Evolutionary conservation across 345 rosid genomes (phyloP), one percentile per base, ranked within the genome.

Genomic region (Linum trigynum): DNA sequence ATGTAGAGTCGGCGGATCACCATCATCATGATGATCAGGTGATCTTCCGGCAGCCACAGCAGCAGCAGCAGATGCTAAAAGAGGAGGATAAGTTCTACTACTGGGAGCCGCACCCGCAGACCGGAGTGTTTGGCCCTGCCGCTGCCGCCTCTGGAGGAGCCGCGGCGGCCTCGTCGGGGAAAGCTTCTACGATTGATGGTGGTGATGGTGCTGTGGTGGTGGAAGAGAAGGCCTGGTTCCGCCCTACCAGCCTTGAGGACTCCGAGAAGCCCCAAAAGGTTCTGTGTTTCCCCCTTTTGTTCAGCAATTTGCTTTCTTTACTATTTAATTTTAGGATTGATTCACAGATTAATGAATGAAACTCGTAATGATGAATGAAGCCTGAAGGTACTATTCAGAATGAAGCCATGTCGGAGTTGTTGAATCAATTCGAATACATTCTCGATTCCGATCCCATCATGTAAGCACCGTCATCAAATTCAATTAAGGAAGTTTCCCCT

Each of bases 191-290:
- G 3, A 3, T 64, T 51, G 65, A 61, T 10, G 65, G 59, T 32
- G 68, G 35, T n/a, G 61, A 48, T 0, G 36, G 65, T 12, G 57
- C 7, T 37, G 79, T 90, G 0, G 82, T 74, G 59, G 53, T 85
- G 71, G 96, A 92, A 72, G 91, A 92, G 76, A 82, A 82, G 70
- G 97, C 98, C 5, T 92, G 95, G 95, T 92, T 89, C 79, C 97
- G 98, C 51, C 97, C 97, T 4, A 89, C 87, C 0, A 84, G 90
- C 73, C 83, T 92, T 3, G 96, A 92, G 84, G 98, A 92, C 80
- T 59, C 68, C 65, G 95, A 92, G 82, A 92, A 87, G 78, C 91
- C 97, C 14, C 74, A 76, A n/a, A n/a, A n/a, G n/a, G n/a, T n/a
- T n/a, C n/a, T n/a, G n/a, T n/a, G n/a, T n/a, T n/a, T n/a, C n/a